These are phyloP conservation scores for Aspergillus taichungensis DNA, from an alignment of 495 filamentous ascomycete species.

Conservation along the genomic window DNA sequence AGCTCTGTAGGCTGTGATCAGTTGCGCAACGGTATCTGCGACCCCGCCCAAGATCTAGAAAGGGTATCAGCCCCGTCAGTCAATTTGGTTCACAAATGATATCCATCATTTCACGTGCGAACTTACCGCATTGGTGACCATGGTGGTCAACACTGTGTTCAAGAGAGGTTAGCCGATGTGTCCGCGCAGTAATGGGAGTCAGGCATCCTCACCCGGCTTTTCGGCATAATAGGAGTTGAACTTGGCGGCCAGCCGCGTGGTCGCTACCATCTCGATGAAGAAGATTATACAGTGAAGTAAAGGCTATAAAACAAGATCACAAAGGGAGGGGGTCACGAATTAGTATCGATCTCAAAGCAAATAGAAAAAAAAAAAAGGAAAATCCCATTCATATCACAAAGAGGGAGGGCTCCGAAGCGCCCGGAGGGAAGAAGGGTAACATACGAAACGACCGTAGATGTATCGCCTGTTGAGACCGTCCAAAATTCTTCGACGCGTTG, in stretches of 20 bases:
- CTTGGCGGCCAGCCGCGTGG: constrained; percentile 70
- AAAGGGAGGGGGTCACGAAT: constrained; percentile 1
- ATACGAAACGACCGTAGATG: constrained; percentile 72
- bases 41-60: constrained; percentile 72
- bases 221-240: constrained; percentile 90
- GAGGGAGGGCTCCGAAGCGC: too few relatives aligned
- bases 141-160: constrained; percentile 78
- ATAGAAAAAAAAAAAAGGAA: constrained; percentile 1
- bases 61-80: constrained; percentile 7
- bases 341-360: neutral
- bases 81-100: neutral
- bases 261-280: constrained; percentile 76
- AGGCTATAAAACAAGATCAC: constrained; percentile 47
- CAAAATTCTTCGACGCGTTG: constrained; percentile 49
- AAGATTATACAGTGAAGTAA: constrained; percentile 79
- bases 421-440: constrained; percentile 22
- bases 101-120: neutral
- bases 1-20: constrained; percentile 73
- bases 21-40: constrained; percentile 91
- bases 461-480: constrained; percentile 67
- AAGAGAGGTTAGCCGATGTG: constrained; percentile 15
- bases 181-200: neutral
- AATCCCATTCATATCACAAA: neutral
- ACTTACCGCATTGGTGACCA: constrained; percentile 91
- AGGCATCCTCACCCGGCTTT: constrained; percentile 55